These are phyloP conservation scores for Juglanconis sp. DNA, from an alignment of 2,329 filamentous ascomycete genomes.

Conservation along the genomic window DNA sequence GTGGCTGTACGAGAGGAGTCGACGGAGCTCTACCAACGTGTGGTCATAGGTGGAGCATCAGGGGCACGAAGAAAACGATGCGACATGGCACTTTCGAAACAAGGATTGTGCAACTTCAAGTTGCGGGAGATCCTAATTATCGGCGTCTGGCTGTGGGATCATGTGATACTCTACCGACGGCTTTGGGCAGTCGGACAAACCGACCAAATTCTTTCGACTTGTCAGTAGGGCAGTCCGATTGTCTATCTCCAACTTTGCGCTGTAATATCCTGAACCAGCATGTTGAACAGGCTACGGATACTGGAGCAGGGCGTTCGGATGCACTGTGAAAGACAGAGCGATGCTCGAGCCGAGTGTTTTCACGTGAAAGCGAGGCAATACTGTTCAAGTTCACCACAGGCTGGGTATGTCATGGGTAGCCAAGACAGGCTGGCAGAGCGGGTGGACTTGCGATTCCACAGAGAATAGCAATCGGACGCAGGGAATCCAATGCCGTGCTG, in stretches of 20 bases:
- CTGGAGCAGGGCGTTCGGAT: too few species aligned
- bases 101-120: neutral
- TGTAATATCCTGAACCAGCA: too few species aligned
- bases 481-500: neutral
- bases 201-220: too few species aligned
- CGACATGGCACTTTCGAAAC: neutral
- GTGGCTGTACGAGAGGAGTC: slow-evolving; percentile 87
- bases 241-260: too few species aligned
- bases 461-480: neutral
- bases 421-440: neutral
- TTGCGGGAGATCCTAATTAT: too few species aligned
- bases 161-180: too few species aligned
- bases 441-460: neutral
- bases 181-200: too few species aligned
- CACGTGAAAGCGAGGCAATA: neutral
- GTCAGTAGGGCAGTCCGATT: too few species aligned
- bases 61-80: neutral
- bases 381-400: neutral
- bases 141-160: too few species aligned
- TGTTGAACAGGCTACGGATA: too few species aligned
- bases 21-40: slow-evolving; percentile 48
- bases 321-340: too few species aligned
- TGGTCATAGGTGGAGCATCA: slow-evolving; percentile 25
- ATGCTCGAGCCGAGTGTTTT: neutral
- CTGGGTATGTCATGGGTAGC: neutral